These are phyloP conservation scores for Yamadazyma friedrichii DNA, from an alignment of 1,139 yeast genomes.

Conservation along the genomic window DNA sequence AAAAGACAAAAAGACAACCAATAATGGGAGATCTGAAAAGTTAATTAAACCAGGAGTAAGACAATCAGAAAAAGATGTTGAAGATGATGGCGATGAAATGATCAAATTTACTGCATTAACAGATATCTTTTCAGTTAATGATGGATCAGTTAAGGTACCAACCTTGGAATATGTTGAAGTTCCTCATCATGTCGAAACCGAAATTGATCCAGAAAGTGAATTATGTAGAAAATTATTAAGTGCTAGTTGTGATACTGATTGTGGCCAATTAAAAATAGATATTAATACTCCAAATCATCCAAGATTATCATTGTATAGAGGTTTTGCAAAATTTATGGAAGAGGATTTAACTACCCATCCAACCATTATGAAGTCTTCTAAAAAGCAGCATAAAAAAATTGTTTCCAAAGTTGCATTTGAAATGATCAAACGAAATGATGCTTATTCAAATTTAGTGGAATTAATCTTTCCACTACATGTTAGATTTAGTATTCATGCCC, in stretches of 20 bases:
- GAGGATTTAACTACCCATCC: slow-evolving; percentile 52
- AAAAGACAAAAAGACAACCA: neutral
- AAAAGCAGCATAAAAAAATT: slow-evolving; percentile 49
- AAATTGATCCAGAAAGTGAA: slow-evolving; percentile 34
- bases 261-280: slow-evolving; percentile 34
- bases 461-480: slow-evolving; percentile 57
- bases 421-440: slow-evolving; percentile 64
- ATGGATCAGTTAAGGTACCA: slow-evolving; percentile 16
- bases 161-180: slow-evolving; percentile 23
- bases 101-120: slow-evolving; percentile 36
- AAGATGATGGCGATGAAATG: slow-evolving; percentile 23
- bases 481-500: slow-evolving; percentile 62
- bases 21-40: neutral
- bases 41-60: neutral
- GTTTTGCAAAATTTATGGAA: slow-evolving; percentile 58
- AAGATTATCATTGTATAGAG: slow-evolving; percentile 51
- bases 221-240: slow-evolving; percentile 37
- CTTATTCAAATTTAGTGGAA: slow-evolving; percentile 62
- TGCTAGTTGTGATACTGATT: slow-evolving; percentile 40
- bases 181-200: slow-evolving; percentile 34
- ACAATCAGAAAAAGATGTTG: neutral
- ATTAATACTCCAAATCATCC: slow-evolving; percentile 47
- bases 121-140: slow-evolving; percentile 31
- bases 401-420: slow-evolving; percentile 58
- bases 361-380: slow-evolving; percentile 35